These are phyloP conservation scores for Papiliotrema fonsecae DNA, from an alignment of 1,284 basidiomycete species.

Conservation along the genomic window DNA sequence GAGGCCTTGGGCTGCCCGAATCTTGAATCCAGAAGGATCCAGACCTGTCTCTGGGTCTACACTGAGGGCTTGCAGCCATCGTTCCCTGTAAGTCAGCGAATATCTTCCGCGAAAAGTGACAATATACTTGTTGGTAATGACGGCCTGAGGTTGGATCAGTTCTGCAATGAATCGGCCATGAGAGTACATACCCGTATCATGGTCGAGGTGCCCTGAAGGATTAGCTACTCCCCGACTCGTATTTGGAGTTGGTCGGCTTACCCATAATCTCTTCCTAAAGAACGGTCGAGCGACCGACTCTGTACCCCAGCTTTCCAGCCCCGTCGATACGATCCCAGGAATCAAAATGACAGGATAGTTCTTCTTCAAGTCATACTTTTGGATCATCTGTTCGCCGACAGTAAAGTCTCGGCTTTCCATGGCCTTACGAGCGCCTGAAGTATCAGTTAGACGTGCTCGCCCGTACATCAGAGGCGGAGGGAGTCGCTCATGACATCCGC, in stretches of 20 bases:
- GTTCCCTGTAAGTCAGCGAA: constrained; percentile 63
- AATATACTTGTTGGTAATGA: constrained; percentile 24
- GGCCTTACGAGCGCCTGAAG: constrained; percentile 69
- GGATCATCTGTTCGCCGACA: constrained; percentile 67
- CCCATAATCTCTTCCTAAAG: constrained; percentile 49
- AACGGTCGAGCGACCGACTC: constrained; percentile 35
- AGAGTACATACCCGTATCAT: constrained; percentile 49
- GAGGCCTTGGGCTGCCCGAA: constrained; percentile 79
- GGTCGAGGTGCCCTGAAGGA: constrained; percentile 58
- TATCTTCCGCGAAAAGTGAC: background rate
- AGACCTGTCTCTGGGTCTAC: constrained; percentile 88
- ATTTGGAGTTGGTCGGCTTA: constrained; percentile 10
- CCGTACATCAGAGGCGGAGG: background rate
- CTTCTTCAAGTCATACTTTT: constrained; percentile 60
- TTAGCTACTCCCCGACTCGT: background rate
- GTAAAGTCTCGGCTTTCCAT: constrained; percentile 79
- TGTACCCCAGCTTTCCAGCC: constrained; percentile 46
- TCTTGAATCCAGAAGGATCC: constrained; percentile 82
- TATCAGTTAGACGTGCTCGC: too few relatives aligned
- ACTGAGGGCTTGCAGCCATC: constrained; percentile 85
- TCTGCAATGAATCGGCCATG: constrained; percentile 2
- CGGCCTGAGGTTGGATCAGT: constrained; percentile 8
- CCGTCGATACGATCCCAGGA: constrained; percentile 57
- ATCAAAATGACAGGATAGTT: constrained; percentile 73
- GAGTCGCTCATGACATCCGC: too few relatives aligned